Evolutionary conservation across 1,284 basidiomycete species (phyloP), one percentile per base, ranked within the genome.

Genomic region (Ustilago nuda): DNA sequence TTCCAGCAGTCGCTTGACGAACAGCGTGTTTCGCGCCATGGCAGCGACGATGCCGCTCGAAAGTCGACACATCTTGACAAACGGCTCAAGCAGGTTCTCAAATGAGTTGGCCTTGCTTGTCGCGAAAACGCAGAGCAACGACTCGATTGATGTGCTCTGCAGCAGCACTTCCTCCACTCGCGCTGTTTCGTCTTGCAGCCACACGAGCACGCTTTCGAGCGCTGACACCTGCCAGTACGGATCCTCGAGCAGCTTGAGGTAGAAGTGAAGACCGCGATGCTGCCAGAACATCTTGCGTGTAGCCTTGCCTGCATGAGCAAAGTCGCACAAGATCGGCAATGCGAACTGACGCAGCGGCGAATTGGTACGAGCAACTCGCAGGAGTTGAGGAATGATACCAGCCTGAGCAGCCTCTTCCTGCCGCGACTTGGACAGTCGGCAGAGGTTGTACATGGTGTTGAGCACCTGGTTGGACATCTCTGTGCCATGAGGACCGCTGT

Each of bases 361-460:
- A 69, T 91, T 92, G 12, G 91, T 92, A 81, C 92, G 90, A 66
- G 95, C 93, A 54, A 98, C 92, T 4, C 91, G 90, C 85, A 94
- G 93, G 45, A 99, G 89, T 75, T 93, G 91, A 1, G 96, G 94
- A 33, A 99, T 92, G 70, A 97, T 93, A 13, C 95, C 96, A 3
- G 94, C 94, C 81, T 95, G 92, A 0, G 95, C 95, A 5, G 96
- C 95, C 86, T 98, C 96, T 87, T 98, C 96, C 86, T 98, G 96
- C 63, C 82, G 65, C 11, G 80, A 78, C 71, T 81, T 80, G 69
- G 78, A 82, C 45, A 83, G 63, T 8, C 82, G 68, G 51, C 82
- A 83, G 33, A 83, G 60, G 54, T 82, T 82, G 71, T 82, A 82
- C 77, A 82, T 82, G 55, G 81, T 69, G 75, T 80, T 83, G 59